Conservation (phyloP, 2,329 filamentous ascomycete species). For the Pseudodiploospora longispora region DNA sequence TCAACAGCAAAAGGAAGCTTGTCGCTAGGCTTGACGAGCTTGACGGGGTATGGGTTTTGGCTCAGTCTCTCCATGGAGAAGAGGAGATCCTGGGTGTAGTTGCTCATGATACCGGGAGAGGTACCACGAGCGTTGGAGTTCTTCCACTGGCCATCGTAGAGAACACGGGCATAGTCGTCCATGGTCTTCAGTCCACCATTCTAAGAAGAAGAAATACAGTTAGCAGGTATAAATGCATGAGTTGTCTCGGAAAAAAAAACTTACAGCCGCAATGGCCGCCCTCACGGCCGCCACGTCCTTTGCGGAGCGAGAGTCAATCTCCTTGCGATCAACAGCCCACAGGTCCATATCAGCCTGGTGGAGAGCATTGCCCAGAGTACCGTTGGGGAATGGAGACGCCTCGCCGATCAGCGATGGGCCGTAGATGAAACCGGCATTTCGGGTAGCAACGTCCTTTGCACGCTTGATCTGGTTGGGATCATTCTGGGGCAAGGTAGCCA, state of each 20-base stretch:
- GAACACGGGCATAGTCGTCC: conserved; percentile 27
- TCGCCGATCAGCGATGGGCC: conserved; percentile 14
- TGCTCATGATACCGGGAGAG: conserved; percentile 26
- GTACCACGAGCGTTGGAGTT: conserved; percentile 24
- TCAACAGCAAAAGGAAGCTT: conserved; percentile 30
- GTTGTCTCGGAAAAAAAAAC: background rate
- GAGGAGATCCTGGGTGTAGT: conserved; percentile 37
- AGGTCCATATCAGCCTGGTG: conserved; percentile 8
- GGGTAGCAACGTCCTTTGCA: conserved; percentile 6
- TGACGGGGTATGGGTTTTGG: conserved; percentile 30
- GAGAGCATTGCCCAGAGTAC: conserved; percentile 11
- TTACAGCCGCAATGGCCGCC: conserved; percentile 4
- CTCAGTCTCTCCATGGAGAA: conserved; percentile 42
- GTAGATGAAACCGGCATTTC: conserved; percentile 9
- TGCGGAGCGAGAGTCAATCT: conserved; percentile 9
- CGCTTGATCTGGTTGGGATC: conserved; percentile 7
- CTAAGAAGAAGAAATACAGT: conserved; percentile 9
- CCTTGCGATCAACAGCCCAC: conserved; percentile 10
- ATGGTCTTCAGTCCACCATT: conserved; percentile 21
- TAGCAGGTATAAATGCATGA: background rate
- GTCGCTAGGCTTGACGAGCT: conserved; percentile 22
- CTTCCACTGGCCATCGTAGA: conserved; percentile 35
- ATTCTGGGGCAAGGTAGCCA: conserved; percentile 8
- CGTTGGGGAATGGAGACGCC: conserved; percentile 13
- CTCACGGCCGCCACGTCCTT: conserved; percentile 6